phyloP scores from a whole-genome alignment of 129 eudicot species.

The Deinandra increscens region DNA sequence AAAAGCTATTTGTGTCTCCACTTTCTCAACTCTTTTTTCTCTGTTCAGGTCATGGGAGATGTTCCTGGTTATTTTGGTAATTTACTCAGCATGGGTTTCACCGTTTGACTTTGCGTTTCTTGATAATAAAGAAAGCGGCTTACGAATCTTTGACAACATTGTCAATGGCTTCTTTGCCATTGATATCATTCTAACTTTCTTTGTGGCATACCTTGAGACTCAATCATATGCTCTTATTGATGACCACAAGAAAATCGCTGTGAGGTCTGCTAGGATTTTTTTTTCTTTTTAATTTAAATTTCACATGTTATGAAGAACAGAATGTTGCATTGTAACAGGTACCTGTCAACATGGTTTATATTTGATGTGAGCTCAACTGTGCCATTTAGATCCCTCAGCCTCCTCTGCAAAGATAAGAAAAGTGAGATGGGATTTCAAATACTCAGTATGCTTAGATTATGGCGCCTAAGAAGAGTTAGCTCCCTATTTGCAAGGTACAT shows the following conservation, averaged over 20 bases:
- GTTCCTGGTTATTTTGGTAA: slow-evolving; percentile 65
- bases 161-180: slow-evolving; percentile 85
- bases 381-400: slow-evolving; percentile 74
- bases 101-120: slow-evolving; percentile 88
- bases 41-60: slow-evolving; percentile 92
- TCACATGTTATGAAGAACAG: slow-evolving; percentile 4
- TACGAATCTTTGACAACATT: slow-evolving; percentile 76
- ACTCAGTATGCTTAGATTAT: slow-evolving; percentile 87
- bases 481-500: slow-evolving; percentile 85
- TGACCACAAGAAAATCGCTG: slow-evolving; percentile 75
- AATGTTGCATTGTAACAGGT: slow-evolving; percentile 54
- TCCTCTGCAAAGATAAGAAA: slow-evolving; percentile 67
- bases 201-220: slow-evolving; percentile 80
- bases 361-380: slow-evolving; percentile 89
- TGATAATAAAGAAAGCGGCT: slow-evolving; percentile 42
- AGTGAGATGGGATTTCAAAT: slow-evolving; percentile 61
- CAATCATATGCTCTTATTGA: slow-evolving; percentile 68
- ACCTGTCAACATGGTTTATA: slow-evolving; percentile 85
- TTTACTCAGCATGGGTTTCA: slow-evolving; percentile 91
- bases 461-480: slow-evolving; percentile 99
- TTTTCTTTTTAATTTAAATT: not conserved
- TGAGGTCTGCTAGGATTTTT: slow-evolving; percentile 43
- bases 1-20: not conserved
- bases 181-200: slow-evolving; percentile 87
- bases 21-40: slow-evolving; percentile 1